Conservation (phyloP, 495 filamentous ascomycete species). For the Podospora conica region DNA sequence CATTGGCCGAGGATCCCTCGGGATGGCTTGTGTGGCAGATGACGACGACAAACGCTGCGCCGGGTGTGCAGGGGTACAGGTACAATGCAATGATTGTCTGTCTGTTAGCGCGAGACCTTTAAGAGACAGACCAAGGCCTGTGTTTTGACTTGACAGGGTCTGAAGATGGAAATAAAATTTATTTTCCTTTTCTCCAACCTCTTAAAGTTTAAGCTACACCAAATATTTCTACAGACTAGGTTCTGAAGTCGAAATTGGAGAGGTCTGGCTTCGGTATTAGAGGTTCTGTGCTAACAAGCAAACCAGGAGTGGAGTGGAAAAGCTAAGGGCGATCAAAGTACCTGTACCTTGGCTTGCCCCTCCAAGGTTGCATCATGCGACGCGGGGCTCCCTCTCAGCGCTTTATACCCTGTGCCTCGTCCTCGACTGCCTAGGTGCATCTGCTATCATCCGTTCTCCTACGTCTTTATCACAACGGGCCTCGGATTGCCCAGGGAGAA, state of each 20-base stretch:
- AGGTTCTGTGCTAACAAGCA: too few relatives aligned
- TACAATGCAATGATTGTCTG: too few relatives aligned
- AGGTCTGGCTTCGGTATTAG: neutral
- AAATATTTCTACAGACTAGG: slow-evolving; percentile 6
- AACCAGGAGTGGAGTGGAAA: too few relatives aligned
- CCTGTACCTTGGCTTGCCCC: neutral
- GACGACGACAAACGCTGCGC: slow-evolving; percentile 16
- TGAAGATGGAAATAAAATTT: too few relatives aligned
- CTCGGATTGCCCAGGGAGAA: neutral
- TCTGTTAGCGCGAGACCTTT: too few relatives aligned
- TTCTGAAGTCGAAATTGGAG: neutral
- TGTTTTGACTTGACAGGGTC: too few relatives aligned
- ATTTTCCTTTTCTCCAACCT: too few relatives aligned
- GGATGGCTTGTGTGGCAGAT: slow-evolving; percentile 10
- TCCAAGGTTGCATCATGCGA: slow-evolving; percentile 12
- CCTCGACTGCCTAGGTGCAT: neutral
- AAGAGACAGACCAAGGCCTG: too few relatives aligned
- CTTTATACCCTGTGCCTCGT: slow-evolving; percentile 1
- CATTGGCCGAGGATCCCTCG: neutral
- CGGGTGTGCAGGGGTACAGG: neutral
- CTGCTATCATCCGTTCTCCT: neutral
- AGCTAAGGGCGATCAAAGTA: neutral
- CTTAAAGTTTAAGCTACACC: too few relatives aligned
- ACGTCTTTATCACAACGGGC: neutral
- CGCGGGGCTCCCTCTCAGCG: slow-evolving; percentile 12